Evolutionary conservation across 192 early-diverging fungal species (phyloP), one percentile per base, ranked within the genome.

Genomic region (Dissophora ornata): DNA sequence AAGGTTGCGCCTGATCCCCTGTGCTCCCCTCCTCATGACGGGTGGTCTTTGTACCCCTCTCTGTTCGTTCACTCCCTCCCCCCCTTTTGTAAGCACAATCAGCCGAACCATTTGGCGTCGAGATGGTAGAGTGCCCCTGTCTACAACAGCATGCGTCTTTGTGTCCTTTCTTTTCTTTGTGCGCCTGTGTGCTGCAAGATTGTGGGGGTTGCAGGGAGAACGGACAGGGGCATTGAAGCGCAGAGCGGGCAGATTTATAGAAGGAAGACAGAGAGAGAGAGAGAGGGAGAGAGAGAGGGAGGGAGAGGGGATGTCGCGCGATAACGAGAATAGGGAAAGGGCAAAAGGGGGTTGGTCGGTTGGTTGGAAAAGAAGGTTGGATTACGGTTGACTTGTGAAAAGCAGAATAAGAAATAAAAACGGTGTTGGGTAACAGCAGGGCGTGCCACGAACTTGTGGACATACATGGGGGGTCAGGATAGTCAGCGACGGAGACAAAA

Each of bases 121-220:
- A n/a, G n/a, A n/a, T n/a, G n/a, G n/a, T n/a, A n/a, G n/a, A n/a
- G 18, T 56, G 55, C 24, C 19, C 40, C 19, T 3, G 38, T 41
- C 19, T 41, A 33, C n/a, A n/a, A n/a, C n/a, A n/a, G n/a, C n/a
- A n/a, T n/a, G n/a, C n/a, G n/a, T 3, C 34, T 2, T 2, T 57
- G 55, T 57, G 55, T 52, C 46, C 26, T 50, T 6, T 15, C 32
- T 41, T 41, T 3, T 41, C 18, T 41, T 9, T 57, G 19, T 41
- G 55, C 5, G 33, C 40, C n/a, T 41, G 38, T 57, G 57, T 47
- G 22, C 8, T 42, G 40, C 33, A 18, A 22, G 21, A 26, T 9
- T 57, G 36, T n/a, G 19, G 19, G 36, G 36, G 36, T 38, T 19
- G 21, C 7, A 22, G 36, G 21, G 25, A 57, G 22, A 34, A 38